Evolutionary conservation across 139 green algal species (phyloP).

Genomic region (Chlamydomonas urium): DNA sequence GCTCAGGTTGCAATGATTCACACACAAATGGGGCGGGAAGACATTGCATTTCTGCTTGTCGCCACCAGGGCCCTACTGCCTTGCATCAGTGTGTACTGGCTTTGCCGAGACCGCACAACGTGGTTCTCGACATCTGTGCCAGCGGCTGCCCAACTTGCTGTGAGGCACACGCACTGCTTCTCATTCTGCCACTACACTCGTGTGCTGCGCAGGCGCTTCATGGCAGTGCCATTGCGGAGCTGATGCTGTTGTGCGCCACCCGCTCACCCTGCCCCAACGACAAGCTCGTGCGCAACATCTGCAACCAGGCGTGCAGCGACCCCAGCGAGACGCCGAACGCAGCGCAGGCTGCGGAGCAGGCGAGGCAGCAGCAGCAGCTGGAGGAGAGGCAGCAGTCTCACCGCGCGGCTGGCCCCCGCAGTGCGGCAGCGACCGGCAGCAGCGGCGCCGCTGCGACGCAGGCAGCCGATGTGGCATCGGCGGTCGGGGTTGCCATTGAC

Average conservation of each 20-base stretch:
- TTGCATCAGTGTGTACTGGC: no score
- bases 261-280: constrained; percentile 77
- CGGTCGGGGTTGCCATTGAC: constrained; percentile 5
- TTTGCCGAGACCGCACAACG: no score
- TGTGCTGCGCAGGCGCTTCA: no score
- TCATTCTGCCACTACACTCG: no score
- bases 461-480: constrained; percentile 4
- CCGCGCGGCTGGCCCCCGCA: neutral
- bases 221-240: neutral
- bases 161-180: no score
- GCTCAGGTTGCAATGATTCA: no score
- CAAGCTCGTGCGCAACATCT: constrained; percentile 86
- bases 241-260: constrained; percentile 42
- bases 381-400: constrained; percentile 3
- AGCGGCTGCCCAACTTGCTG: no score
- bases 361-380: constrained; percentile 13
- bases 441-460: neutral
- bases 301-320: constrained; percentile 68
- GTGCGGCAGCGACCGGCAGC: neutral
- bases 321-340: constrained; percentile 36
- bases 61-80: no score
- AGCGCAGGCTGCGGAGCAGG: neutral
- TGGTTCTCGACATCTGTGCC: no score
- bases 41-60: no score
- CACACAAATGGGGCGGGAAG: no score